phyloP scores from a whole-genome alignment of 352 stramenopile species.

The Phytophthora pistaciae region DNA sequence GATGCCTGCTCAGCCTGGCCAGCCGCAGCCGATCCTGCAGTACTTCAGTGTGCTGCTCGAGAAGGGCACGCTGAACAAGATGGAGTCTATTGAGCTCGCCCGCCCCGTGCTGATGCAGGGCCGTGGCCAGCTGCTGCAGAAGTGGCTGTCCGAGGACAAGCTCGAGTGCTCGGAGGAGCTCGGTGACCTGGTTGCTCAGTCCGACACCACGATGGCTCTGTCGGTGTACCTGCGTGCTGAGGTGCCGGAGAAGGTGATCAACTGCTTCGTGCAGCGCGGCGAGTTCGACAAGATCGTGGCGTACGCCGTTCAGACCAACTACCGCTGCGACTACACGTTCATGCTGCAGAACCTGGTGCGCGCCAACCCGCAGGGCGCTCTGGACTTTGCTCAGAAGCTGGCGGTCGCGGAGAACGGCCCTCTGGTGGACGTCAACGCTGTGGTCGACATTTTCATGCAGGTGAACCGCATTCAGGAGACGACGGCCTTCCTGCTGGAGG shows the following conservation, averaged over 20 bases:
- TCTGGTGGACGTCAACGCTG: conserved; percentile 98
- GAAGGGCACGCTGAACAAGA: conserved; percentile 98
- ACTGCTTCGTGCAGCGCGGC: conserved; percentile 98
- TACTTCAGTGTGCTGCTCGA: conserved; percentile 99
- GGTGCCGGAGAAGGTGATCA: conserved; percentile 99
- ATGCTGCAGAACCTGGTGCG: conserved; percentile 99
- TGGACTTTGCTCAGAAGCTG: conserved; percentile 99
- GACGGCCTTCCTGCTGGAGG: conserved; percentile 99
- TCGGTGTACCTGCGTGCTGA: conserved; percentile 98
- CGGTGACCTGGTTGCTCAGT: conserved; percentile 96
- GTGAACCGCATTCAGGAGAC: conserved; percentile 99
- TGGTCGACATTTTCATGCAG: conserved; percentile 99
- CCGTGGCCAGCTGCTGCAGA: conserved; percentile 98
- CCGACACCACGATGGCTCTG: conserved; percentile 98
- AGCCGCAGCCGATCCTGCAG: conserved; percentile 98
- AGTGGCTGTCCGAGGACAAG: conserved; percentile 99
- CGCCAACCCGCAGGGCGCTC: conserved; percentile 96
- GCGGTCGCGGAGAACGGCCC: conserved; percentile 95
- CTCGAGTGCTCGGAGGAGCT: conserved; percentile 98
- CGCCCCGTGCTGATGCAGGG: conserved; percentile 98
- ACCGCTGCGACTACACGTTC: conserved; percentile 98
- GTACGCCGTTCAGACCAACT: conserved; percentile 95
- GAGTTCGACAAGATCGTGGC: conserved; percentile 99
- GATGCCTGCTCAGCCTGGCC: conserved; percentile 96
- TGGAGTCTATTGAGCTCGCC: conserved; percentile 99